Conservation (phyloP, 2,329 filamentous ascomycete genomes). For the Exophiala bonariae region DNA sequence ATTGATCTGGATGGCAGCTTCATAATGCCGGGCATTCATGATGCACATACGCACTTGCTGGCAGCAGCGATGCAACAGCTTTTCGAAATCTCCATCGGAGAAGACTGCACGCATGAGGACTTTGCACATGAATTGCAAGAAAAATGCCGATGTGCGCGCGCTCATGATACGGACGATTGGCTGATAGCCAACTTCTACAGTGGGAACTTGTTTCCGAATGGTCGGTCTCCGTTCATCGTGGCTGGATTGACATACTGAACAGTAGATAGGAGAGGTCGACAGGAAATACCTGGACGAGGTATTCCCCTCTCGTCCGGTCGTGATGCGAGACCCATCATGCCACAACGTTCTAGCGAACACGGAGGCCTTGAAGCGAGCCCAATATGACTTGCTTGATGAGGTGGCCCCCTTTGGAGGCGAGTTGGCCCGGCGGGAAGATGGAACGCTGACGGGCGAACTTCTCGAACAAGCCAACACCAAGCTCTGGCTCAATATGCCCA, state of each 20-base stretch:
- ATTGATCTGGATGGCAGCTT: constrained; percentile 33
- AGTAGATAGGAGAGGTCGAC: constrained; percentile 15
- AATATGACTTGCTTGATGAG: constrained; percentile 12
- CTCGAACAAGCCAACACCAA: constrained; percentile 10
- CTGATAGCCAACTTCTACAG: constrained; percentile 19
- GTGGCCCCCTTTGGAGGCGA: constrained; percentile 14
- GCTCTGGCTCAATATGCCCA: constrained; percentile 11
- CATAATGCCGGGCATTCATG: constrained; percentile 40
- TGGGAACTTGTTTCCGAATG: no score
- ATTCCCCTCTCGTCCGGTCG: constrained; percentile 14
- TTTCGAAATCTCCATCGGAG: constrained; percentile 12
- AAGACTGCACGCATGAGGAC: constrained; percentile 8
- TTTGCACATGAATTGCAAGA: constrained; percentile 8
- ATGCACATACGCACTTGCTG: constrained; percentile 36
- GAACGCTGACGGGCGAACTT: constrained; percentile 17
- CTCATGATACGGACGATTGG: constrained; percentile 14
- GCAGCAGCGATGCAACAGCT: constrained; percentile 11
- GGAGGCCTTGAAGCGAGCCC: constrained; percentile 10
- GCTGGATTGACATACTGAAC: no score
- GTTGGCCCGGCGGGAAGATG: constrained; percentile 16
- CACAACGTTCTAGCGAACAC: constrained; percentile 18
- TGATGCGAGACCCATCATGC: constrained; percentile 14
- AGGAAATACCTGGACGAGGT: constrained; percentile 15
- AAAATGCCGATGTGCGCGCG: constrained; percentile 10
- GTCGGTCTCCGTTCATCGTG: no score